These are phyloP conservation scores for Clonostachys chloroleuca DNA, from an alignment of 2,329 filamentous ascomycete genomes.

Conservation along the genomic window DNA sequence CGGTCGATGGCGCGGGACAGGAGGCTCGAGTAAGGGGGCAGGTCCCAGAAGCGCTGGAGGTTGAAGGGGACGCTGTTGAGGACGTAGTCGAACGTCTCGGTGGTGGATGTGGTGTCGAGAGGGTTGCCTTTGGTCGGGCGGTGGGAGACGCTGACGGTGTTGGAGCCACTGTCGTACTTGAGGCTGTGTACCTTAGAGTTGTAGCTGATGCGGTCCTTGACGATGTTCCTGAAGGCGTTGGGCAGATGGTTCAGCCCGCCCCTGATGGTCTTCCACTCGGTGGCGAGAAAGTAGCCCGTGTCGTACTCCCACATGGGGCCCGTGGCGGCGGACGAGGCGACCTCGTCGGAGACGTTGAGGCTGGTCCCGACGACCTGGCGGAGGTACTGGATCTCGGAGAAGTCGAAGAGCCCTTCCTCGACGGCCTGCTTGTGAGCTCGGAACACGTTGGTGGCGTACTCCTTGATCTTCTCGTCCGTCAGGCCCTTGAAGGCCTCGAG, in stretches of 20 bases:
- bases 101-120: constrained; percentile 18
- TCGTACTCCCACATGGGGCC: constrained; percentile 13
- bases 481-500: constrained; percentile 23
- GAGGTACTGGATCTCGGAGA: constrained; percentile 59
- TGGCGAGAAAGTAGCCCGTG: constrained; percentile 11
- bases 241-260: constrained; percentile 34
- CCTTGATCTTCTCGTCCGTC: constrained; percentile 11
- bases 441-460: constrained; percentile 33
- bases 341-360: constrained; percentile 45
- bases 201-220: constrained; percentile 51
- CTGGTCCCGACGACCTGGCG: constrained; percentile 43
- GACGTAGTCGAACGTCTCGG: constrained; percentile 59
- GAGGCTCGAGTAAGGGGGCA: constrained; percentile 33
- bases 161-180: constrained; percentile 41
- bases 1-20: constrained; percentile 42
- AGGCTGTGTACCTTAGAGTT: constrained; percentile 52
- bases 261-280: constrained; percentile 6
- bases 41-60: constrained; percentile 56
- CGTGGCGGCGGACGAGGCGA: constrained; percentile 5
- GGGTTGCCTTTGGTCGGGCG: constrained; percentile 42
- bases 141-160: constrained; percentile 50
- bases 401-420: constrained; percentile 51
- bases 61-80: constrained; percentile 63
- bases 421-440: constrained; percentile 29
- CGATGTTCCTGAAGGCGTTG: constrained; percentile 54